These are phyloP conservation scores for Botryobasidium botryosum DNA, from an alignment of 768 basidiomycete species.

Conservation along the genomic window DNA sequence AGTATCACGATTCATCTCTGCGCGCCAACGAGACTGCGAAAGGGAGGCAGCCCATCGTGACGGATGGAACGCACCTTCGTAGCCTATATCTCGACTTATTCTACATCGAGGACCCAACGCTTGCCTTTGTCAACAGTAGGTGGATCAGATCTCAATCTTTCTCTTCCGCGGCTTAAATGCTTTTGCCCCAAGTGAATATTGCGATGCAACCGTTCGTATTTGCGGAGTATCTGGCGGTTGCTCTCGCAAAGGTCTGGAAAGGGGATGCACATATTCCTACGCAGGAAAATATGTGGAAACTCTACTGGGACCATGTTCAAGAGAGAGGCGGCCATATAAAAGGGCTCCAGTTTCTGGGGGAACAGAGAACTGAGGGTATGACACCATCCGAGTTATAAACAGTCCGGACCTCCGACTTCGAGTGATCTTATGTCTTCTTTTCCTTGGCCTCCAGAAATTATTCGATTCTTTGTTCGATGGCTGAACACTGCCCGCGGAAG, in stretches of 20 bases:
- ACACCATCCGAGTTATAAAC: too few relatives aligned
- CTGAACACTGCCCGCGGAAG: too few relatives aligned
- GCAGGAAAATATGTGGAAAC: background rate
- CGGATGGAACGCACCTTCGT: constrained; percentile 26
- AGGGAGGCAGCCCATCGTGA: constrained; percentile 17
- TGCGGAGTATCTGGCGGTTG: constrained; percentile 23
- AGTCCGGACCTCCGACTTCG: too few relatives aligned
- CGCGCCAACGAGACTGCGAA: constrained; percentile 7
- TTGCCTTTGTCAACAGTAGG: constrained; percentile 26
- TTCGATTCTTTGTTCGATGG: too few relatives aligned
- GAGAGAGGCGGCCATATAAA: too few relatives aligned
- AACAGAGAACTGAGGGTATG: too few relatives aligned
- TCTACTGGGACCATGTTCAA: too few relatives aligned
- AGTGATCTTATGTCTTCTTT: too few relatives aligned
- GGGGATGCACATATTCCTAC: constrained; percentile 22
- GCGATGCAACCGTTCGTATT: constrained; percentile 27
- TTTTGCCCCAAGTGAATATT: constrained; percentile 20
- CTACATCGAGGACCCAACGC: constrained; percentile 30
- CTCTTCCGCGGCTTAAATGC: background rate
- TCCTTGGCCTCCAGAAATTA: too few relatives aligned
- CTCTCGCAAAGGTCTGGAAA: constrained; percentile 25
- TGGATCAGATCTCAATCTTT: background rate
- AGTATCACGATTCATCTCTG: too few relatives aligned
- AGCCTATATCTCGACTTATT: constrained; percentile 26
- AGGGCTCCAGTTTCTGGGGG: too few relatives aligned